phyloP scores from a whole-genome alignment of 768 basidiomycete species.

The Cubamyces sp. region DNA sequence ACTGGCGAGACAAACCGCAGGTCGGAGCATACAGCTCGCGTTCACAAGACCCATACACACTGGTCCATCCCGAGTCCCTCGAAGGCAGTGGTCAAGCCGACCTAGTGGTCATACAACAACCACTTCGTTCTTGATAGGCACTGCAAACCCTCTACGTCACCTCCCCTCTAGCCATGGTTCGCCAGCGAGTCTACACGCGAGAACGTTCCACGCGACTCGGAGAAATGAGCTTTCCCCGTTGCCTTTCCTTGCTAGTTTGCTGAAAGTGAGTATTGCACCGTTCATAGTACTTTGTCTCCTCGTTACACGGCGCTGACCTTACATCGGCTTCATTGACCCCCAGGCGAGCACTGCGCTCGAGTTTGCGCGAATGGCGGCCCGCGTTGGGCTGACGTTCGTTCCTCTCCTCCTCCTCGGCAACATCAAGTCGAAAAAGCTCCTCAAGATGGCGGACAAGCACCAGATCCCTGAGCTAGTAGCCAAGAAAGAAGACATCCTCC shows the following conservation, averaged over 20 bases:
- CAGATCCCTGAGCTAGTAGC: slow-evolving; percentile 56
- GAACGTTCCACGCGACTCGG: slow-evolving; percentile 48
- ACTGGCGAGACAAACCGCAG: neutral
- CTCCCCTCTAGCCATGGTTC: neutral
- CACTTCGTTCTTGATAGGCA: neutral
- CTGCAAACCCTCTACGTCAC: neutral
- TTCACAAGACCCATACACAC: neutral
- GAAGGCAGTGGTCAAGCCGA: slow-evolving; percentile 17
- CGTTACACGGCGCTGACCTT: slow-evolving; percentile 5
- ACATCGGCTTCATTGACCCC: slow-evolving; percentile 23
- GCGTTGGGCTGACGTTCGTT: slow-evolving; percentile 75
- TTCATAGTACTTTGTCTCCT: neutral
- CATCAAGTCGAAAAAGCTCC: slow-evolving; percentile 50
- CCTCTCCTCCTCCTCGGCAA: slow-evolving; percentile 70
- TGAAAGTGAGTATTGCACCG: slow-evolving; percentile 56
- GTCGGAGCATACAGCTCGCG: neutral
- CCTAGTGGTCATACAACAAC: neutral
- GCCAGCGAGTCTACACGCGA: slow-evolving; percentile 3
- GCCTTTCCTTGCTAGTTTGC: slow-evolving; percentile 57
- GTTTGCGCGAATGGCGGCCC: slow-evolving; percentile 66
- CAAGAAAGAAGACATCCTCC: slow-evolving; percentile 51
- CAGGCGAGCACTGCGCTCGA: slow-evolving; percentile 79
- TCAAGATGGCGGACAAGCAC: slow-evolving; percentile 53
- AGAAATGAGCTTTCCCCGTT: slow-evolving; percentile 44
- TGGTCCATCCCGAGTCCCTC: slow-evolving; percentile 1